phyloP scores from a whole-genome alignment of 2,329 filamentous ascomycete species.

The Didymella pomorum region DNA sequence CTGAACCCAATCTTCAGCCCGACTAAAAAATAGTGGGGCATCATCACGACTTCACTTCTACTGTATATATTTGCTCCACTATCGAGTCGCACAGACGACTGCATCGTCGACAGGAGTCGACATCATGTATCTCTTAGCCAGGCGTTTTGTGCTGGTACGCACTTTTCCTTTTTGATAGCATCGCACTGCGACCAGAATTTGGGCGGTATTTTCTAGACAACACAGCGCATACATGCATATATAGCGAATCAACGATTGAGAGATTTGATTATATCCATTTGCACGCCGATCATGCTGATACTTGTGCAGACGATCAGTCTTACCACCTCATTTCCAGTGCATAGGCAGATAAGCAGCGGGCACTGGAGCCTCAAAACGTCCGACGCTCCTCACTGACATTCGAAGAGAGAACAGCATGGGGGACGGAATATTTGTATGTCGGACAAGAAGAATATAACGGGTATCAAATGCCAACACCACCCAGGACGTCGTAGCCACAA shows the following conservation, averaged over 20 bases:
- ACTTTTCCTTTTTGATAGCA: slow-evolving; percentile 1
- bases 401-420: no score
- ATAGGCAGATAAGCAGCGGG: not conserved
- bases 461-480: not conserved
- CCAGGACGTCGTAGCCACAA: not conserved
- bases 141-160: slow-evolving; percentile 23
- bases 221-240: slow-evolving; percentile 16
- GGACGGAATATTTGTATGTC: no score
- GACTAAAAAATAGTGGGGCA: slow-evolving; percentile 10
- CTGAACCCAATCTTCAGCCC: slow-evolving; percentile 14
- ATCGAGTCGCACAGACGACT: slow-evolving; percentile 2
- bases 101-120: not conserved
- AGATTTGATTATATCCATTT: not conserved
- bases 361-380: no score
- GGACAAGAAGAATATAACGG: no score
- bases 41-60: slow-evolving; percentile 15
- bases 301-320: not conserved
- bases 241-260: slow-evolving; percentile 20
- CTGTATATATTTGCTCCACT: slow-evolving; percentile 7
- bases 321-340: not conserved
- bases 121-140: slow-evolving; percentile 24
- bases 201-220: slow-evolving; percentile 12
- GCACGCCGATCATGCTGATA: not conserved
- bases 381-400: no score
- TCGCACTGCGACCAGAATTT: not conserved